Evolutionary conservation across 2,329 filamentous ascomycete genomes (phyloP).

Genomic region (Talaromyces sp.): DNA sequence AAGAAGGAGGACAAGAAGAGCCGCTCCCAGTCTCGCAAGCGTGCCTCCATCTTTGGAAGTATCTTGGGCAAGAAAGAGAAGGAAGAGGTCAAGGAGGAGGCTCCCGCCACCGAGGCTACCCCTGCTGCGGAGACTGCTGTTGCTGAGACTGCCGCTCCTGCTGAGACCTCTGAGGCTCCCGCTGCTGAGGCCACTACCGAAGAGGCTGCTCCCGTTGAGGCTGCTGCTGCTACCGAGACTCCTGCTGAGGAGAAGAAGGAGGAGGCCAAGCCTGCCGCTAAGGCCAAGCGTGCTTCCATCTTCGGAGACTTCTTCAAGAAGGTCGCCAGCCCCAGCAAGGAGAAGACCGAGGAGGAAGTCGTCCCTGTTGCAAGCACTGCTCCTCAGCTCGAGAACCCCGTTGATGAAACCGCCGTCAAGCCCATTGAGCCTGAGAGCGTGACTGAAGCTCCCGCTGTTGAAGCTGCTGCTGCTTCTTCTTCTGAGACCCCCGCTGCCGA

Average conservation of each 20-base stretch:
- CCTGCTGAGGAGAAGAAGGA: conserved; percentile 38
- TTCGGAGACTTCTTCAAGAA: conserved; percentile 78
- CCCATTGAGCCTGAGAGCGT: conserved; percentile 41
- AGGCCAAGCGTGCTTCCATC: conserved; percentile 77
- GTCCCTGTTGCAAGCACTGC: conserved; percentile 48
- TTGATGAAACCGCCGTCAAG: conserved; percentile 36
- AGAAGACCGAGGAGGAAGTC: conserved; percentile 48
- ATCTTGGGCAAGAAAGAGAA: conserved; percentile 58
- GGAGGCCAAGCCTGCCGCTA: conserved; percentile 49
- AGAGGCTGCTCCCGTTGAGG: conserved; percentile 37
- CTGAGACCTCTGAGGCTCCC: conserved; percentile 29
- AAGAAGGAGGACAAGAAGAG: conserved; percentile 50
- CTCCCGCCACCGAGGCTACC: conserved; percentile 31
- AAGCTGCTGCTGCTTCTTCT: conserved; percentile 29
- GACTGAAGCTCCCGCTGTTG: conserved; percentile 39
- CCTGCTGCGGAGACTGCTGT: conserved; percentile 38
- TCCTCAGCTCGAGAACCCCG: conserved; percentile 47
- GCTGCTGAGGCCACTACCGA: conserved; percentile 26
- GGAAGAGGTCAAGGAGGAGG: conserved; percentile 43
- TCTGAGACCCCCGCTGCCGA: conserved; percentile 23
- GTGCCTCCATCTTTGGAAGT: conserved; percentile 55
- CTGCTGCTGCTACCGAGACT: conserved; percentile 31
- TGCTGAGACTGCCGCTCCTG: conserved; percentile 32
- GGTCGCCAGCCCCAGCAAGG: conserved; percentile 45
- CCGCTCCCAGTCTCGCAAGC: conserved; percentile 58